Base-by-base conservation (phyloP, 2,329 filamentous ascomycete species). In the Gaeumannomyces tritici region DNA sequence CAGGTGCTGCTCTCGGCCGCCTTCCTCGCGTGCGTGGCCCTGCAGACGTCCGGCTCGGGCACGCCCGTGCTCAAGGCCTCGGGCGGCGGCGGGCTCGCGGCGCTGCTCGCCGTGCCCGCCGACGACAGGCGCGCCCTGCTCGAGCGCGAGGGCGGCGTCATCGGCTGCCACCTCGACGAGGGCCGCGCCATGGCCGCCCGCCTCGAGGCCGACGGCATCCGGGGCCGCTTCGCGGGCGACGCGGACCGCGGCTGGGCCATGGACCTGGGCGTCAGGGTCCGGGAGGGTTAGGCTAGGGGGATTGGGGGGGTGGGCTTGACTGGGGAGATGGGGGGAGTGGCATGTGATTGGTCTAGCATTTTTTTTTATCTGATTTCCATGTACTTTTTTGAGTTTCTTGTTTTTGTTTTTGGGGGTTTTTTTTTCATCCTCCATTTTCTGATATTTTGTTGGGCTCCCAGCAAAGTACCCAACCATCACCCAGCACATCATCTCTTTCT, bases 1-100 rank as follows among this genome's bases (percentile, higher is more conserved):
- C 69, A 71, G 42, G 62, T 70, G 13, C 47, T 62, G 11, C 61
- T 67, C 2, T 62, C 67, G 2, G 55, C 63, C 15, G 59, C 60
- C 13, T 68, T 73, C 62, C 63, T 72, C 18, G 15, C 66, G 21
- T 65, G 65, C 3, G 69, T 71, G 21, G 68, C 70, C 56, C 29
- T 69, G 4, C 65, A 69, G 47, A 72, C 69, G 27, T 62, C 64
- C 64, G 9, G 63, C 66, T 4, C 66, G 64, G 61, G 65, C 28
- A 64, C 67, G 4, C 63, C 63, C 47, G 65, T 70, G 18, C 61
- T 73, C 59, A 73, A 73, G 63, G 64, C 64, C 33, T 70, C 70
- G n/a, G 62, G 67, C 12, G 42, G 42, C 18, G 62, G 67, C 12
- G 42, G 42, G 18, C 63, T 67, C 15, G 66, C 69, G 13, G 57